Conservation (phyloP, 2,329 filamentous ascomycete species). For the Colletotrichum tamarilloi region DNA sequence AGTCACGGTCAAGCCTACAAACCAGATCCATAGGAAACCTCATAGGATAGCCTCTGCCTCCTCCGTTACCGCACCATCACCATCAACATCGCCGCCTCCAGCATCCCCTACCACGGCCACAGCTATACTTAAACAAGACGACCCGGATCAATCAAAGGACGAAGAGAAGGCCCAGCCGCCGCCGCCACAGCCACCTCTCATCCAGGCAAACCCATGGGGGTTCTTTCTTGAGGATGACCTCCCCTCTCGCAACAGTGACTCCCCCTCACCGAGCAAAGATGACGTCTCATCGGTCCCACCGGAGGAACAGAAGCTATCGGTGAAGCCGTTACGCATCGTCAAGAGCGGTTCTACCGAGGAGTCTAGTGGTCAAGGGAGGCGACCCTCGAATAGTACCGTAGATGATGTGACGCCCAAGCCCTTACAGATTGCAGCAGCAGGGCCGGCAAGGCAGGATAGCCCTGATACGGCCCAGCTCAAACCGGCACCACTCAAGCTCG, state of each 20-base stretch:
- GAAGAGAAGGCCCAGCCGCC: neutral
- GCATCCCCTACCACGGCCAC: neutral
- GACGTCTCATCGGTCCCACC: neutral
- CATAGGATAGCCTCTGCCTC: neutral
- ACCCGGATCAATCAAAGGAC: neutral
- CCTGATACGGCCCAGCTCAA: neutral
- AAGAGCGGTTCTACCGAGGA: conserved; percentile 23
- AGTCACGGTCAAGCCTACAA: neutral
- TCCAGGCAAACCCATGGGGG: conserved; percentile 37
- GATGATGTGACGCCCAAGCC: neutral
- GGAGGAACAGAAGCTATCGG: conserved; percentile 8
- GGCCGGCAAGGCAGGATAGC: neutral
- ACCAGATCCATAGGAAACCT: neutral
- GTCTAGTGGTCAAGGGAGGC: neutral
- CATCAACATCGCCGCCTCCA: neutral
- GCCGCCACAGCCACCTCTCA: neutral
- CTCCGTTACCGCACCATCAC: neutral
- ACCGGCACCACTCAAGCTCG: conserved; percentile 23
- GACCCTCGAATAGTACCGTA: neutral
- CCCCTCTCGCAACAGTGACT: neutral
- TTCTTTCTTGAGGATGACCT: conserved; percentile 32
- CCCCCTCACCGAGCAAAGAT: neutral
- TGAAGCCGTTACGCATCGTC: conserved; percentile 30
- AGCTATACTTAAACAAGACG: neutral
- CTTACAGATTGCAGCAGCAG: neutral